Base-by-base conservation (phyloP, 1,284 basidiomycete species). In the Sparassis latifolia region DNA sequence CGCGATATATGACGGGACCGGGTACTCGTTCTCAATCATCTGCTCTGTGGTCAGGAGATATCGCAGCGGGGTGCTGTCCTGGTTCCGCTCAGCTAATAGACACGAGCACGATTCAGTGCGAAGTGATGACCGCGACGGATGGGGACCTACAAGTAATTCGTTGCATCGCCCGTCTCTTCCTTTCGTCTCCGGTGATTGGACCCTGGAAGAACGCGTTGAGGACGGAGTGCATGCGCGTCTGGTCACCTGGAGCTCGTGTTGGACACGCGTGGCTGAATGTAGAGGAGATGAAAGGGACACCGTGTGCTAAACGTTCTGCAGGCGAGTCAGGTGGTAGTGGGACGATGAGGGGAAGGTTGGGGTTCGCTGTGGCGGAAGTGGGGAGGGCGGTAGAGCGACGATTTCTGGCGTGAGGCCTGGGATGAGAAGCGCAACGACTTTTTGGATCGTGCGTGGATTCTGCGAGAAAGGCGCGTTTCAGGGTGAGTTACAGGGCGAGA, bases 211-310 rank as follows among this genome's bases (percentile, higher is more conserved):
- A 89, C 0, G 82, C 71, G 58, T 83, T 81, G 32, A 94, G 73
- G 27, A 92, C 86, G n/a, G 87, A 91, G 61, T 92, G 88, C 80
- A 97, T 86, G 42, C 84, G 77, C 37, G 78, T 83, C 47, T 77
- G 74, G 56, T 97, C 93, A 1, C 94, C 94, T 0, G 93, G 92
- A 0, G 92, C 92, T 37, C 85, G 80, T 0, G 91, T 94, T 0
- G 93, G 94, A 58, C 88, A 92, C 3, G 89, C 91, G 69, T 95
- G 91, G 49, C 88, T 89, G 70, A 96, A 97, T 0, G 92, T 86
- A 10, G 78, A 79, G 1, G 84, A 75, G 43, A 97, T 81, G 59
- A 91, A 86, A 0, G 92, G 89, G 2, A 96, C 61, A 0, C 67
- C 66, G 0, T 53, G 64, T 5, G 69, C 62, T 1, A 66, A 62